phyloP scores from a whole-genome alignment of 129 eudicot species.

The Rutidosis leptorrhynchoides region DNA sequence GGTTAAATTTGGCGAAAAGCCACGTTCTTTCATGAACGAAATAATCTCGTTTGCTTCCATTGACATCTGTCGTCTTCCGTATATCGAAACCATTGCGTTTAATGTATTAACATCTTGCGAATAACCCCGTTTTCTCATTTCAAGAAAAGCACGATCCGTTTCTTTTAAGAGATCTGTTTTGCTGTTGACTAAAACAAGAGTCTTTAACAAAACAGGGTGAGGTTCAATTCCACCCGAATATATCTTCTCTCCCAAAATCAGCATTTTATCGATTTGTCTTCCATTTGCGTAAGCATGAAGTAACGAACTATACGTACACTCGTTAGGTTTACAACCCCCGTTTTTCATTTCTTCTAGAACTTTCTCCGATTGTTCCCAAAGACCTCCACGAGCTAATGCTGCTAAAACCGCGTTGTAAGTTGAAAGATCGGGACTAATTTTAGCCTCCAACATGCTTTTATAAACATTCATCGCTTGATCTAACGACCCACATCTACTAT shows the following conservation, averaged over 20 bases:
- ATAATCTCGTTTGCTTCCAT: constrained; percentile 63
- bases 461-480: constrained; percentile 82
- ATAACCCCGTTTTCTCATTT: constrained; percentile 52
- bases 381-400: constrained; percentile 84
- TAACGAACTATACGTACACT: constrained; percentile 66
- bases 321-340: constrained; percentile 67
- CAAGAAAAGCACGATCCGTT: constrained; percentile 75
- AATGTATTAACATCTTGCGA: constrained; percentile 54
- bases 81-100: constrained; percentile 84
- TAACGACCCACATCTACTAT: constrained; percentile 78
- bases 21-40: constrained; percentile 54
- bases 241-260: constrained; percentile 57
- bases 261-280: constrained; percentile 54
- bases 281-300: constrained; percentile 94
- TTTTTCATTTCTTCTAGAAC: constrained; percentile 69
- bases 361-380: constrained; percentile 90
- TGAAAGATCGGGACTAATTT: constrained; percentile 82
- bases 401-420: constrained; percentile 87
- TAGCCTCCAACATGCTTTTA: constrained; percentile 73
- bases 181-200: constrained; percentile 81
- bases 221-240: constrained; percentile 62
- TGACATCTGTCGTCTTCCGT: constrained; percentile 76
- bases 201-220: constrained; percentile 55
- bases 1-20: constrained; percentile 76
- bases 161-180: constrained; percentile 62